Base-by-base conservation (phyloP, 148 eudicot genomes). In the Camellia sinensis region DNA sequence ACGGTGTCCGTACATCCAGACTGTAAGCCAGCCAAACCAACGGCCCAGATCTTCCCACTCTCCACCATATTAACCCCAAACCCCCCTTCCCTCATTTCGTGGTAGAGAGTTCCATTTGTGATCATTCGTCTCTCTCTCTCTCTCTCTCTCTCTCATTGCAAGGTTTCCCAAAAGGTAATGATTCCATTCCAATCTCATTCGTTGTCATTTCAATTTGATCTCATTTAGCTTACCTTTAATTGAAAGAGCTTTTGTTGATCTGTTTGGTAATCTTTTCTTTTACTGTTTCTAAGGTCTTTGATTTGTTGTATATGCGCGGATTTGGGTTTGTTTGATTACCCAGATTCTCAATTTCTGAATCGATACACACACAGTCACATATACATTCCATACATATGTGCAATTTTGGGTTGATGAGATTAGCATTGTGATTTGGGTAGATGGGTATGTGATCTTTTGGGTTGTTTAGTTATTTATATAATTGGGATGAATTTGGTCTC, bases 21-120 rank as follows among this genome's bases (percentile, higher is more conserved):
- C 73, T 79, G 81, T 76, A 66, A 3, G 61, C 13, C 80, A 79
- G 61, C 13, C 80, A 79, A 86, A 84, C 90, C 76, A 78, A 89
- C 90, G 89, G 85, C 80, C 37, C 61, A 53, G 64, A 87, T 73
- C 43, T 7, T 19, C 14, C 61, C 67, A 40, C 7, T 13, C 9
- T 54, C 78, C 74, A 54, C 57, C 75, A 45, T 83, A 73, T 75
- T 79, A 79, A 6, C 63, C 75, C 37, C 37, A 9, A 71, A 29
- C 37, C 37, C 37, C 37, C 46, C 17, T 17, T 21, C 57, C 54
- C 68, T 17, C 61, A 29, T 61, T 74, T 46, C 44, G 1, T 57
- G 71, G 56, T 10, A 3, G 9, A 21, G 41, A 52, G 70, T 64
- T 45, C 44, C 54, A 62, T 43, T 76, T 64, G 2, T 21, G 43